Evolutionary conservation across 1,284 basidiomycete genomes (phyloP).

Genomic region (Cutaneotrichosporon spelunceum): DNA sequence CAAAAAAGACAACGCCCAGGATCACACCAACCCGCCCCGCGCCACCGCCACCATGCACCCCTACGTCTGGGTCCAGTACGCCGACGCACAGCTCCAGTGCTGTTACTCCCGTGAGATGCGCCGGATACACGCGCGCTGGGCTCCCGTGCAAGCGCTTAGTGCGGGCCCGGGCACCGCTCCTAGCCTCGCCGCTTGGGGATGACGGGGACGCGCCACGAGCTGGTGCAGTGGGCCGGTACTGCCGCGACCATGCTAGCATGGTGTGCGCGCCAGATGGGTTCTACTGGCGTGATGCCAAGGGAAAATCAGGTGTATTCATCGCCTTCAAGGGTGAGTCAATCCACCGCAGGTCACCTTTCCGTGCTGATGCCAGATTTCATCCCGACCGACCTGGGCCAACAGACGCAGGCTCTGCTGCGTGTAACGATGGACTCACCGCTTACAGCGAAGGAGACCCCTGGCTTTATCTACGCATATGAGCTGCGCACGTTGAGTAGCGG

Average conservation of each 20-base stretch:
- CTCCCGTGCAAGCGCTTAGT: slow-evolving; percentile 48
- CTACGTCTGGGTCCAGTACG: background rate
- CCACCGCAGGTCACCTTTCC: background rate
- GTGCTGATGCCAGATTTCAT: slow-evolving; percentile 35
- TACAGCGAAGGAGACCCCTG: slow-evolving; percentile 44
- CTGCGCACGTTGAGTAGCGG: slow-evolving; percentile 39
- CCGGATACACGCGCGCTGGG: slow-evolving; percentile 47
- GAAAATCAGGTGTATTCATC: slow-evolving; percentile 36
- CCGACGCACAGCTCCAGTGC: background rate
- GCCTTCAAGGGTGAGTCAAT: slow-evolving; percentile 37
- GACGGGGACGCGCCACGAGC: slow-evolving; percentile 21
- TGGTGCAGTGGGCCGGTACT: slow-evolving; percentile 39
- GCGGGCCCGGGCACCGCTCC: slow-evolving; percentile 35
- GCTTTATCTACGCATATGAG: slow-evolving; percentile 51
- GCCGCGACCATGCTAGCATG: slow-evolving; percentile 49
- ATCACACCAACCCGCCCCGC: background rate
- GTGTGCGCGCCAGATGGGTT: slow-evolving; percentile 47
- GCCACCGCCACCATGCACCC: background rate
- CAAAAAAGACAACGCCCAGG: background rate
- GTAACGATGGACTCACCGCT: slow-evolving; percentile 50
- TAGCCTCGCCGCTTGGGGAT: slow-evolving; percentile 20
- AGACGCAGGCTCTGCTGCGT: slow-evolving; percentile 48
- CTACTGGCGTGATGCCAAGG: slow-evolving; percentile 35
- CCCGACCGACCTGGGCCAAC: slow-evolving; percentile 43
- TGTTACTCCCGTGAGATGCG: slow-evolving; percentile 32